Evolutionary conservation across 2,329 filamentous ascomycete genomes (phyloP).

Genomic region (Paecilomyces dactylethromorphus): DNA sequence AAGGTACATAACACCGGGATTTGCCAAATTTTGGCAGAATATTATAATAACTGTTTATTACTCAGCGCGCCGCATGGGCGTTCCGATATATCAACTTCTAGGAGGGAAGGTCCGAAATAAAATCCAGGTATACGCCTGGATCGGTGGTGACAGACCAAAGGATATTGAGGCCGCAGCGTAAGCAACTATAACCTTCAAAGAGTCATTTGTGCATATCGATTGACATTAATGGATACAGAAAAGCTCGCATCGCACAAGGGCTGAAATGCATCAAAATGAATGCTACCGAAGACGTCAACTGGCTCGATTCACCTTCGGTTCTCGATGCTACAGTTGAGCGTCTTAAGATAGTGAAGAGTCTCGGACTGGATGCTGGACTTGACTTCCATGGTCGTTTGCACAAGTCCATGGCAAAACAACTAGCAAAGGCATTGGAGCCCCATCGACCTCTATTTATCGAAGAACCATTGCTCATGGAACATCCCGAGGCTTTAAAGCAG

Average conservation of each 20-base stretch:
- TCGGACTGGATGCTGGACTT: constrained; percentile 66
- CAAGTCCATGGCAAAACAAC: constrained; percentile 72
- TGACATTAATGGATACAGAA: constrained; percentile 24
- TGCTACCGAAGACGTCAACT: constrained; percentile 66
- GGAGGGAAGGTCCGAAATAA: constrained; percentile 67
- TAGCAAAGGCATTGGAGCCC: constrained; percentile 61
- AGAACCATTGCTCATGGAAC: constrained; percentile 65
- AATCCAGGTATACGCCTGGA: constrained; percentile 70
- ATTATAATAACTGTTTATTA: neutral
- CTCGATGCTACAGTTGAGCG: constrained; percentile 60
- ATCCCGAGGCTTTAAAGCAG: constrained; percentile 59
- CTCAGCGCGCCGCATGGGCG: constrained; percentile 45
- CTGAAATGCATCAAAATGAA: constrained; percentile 64
- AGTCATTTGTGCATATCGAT: neutral
- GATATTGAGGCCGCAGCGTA: constrained; percentile 55
- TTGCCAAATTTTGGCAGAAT: no score
- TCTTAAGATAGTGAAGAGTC: constrained; percentile 59
- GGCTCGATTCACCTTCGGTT: constrained; percentile 64
- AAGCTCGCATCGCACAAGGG: constrained; percentile 34
- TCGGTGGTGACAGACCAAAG: constrained; percentile 64
- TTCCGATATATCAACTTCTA: constrained; percentile 67
- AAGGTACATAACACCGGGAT: constrained; percentile 39
- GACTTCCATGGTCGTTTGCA: constrained; percentile 75
- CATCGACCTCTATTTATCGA: constrained; percentile 69
- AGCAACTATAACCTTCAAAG: neutral